A percentile compares a stretch with the other conserved stretches of the same genome.
Evolutionary conservation across 305 asterid genomes (phyloP).

Genomic region (Fraxinus ornus): DNA sequence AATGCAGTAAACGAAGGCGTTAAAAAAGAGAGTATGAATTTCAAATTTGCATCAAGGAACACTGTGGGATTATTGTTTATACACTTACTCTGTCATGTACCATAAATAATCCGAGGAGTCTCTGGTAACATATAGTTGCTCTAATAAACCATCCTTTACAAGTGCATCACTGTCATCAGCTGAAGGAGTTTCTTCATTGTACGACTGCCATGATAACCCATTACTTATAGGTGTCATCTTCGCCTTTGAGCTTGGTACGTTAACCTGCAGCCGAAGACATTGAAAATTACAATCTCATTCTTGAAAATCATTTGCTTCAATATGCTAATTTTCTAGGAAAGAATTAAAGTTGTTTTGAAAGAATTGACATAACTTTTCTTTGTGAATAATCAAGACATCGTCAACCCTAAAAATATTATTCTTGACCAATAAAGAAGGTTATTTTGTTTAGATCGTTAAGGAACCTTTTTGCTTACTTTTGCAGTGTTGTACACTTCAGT

Average conservation of each 20-base stretch:
- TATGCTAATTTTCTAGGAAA: not conserved
- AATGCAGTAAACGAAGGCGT: not conserved
- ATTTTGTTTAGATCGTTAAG: not conserved
- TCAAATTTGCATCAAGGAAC: not conserved
- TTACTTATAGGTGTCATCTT: conserved; percentile 56
- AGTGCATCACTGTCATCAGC: conserved; percentile 57
- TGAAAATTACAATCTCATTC: not conserved
- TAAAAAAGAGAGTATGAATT: not conserved
- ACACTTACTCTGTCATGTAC: conserved; percentile 84
- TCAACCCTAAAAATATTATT: not conserved
- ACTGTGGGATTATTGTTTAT: not conserved
- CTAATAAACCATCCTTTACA: conserved; percentile 55
- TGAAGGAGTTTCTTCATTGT: conserved; percentile 68
- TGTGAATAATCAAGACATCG: not conserved
- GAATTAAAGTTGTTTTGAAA: not conserved
- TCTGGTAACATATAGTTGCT: conserved; percentile 72
- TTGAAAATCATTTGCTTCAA: not conserved
- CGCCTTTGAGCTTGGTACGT: conserved; percentile 40
- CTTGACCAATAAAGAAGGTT: not conserved
- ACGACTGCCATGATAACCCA: conserved; percentile 71
- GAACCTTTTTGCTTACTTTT: conserved; percentile 45
- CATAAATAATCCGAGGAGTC: conserved; percentile 89
- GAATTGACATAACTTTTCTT: not conserved
- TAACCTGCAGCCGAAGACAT: conserved; percentile 48
- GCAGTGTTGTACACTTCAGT: conserved; percentile 87